Evolutionary conservation across 1,284 basidiomycete genomes (phyloP), one percentile per base, ranked within the genome.

Genomic region (Lentinula novae-zelandiae): DNA sequence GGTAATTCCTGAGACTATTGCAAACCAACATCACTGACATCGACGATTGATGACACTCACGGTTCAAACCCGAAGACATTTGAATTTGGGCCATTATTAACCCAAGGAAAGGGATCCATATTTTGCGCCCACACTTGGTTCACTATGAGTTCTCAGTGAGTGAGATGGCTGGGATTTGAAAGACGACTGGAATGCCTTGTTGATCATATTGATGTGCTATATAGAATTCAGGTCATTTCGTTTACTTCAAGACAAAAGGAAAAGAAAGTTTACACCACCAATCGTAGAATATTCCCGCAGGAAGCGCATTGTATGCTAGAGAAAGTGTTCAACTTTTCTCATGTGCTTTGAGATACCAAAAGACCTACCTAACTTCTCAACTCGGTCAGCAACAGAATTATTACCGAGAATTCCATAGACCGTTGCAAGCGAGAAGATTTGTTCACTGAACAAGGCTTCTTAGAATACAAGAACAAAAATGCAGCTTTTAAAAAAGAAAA

Each of bases 61-160:
- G 75, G 74, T 62, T 78, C 76, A 55, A 76, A 75, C 1, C 76
- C 76, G 62, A 75, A 78, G 4, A 78, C 72, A 53, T 76, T 78
- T 0, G 73, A 76, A 50, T 73, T 71, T 1, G 73, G 73, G 8
- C 72, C 73, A 53, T 77, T 74, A 27, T 70, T 72, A 9, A 69
- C 72, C 68, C 70, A 74, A n/a, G 74, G 73, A 10, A 69, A 62
- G 1, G 73, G 74, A 49, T 76, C 66, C 69, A 76, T 76, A 5
- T 62, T 67, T 60, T 75, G 66, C 1, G 73, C 71, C 75, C 75
- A 77, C 20, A 78, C 74, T 62, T 77, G 75, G 48, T 78, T 77
- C 1, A 72, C 74, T 76, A 46, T 53, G 50, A 15, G 34, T 17
- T 27, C 15, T 13, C 36, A 57, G 31, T 27, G n/a, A 31, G n/a